These are phyloP conservation scores for Arabis alpina DNA, from an alignment of 345 rosid species.

Conservation along the genomic window DNA sequence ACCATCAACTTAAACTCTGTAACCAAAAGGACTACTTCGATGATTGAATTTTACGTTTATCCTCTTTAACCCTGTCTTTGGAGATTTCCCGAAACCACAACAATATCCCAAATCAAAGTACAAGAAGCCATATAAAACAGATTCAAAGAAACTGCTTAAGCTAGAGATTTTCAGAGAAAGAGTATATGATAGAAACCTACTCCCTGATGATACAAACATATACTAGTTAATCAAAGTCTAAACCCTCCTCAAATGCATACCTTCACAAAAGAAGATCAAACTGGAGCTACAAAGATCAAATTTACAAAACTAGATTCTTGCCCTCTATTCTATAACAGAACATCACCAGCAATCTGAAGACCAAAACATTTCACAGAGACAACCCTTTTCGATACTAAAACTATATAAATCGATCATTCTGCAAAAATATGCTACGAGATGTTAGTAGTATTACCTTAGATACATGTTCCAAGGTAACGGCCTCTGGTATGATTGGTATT, in stretches of 20 bases:
- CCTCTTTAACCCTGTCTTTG: not conserved
- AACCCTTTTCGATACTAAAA: not conserved
- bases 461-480: constrained; percentile 91
- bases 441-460: constrained; percentile 64
- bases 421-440: constrained; percentile 9
- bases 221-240: not conserved
- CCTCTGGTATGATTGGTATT: constrained; percentile 71
- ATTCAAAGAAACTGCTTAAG: constrained; percentile 5
- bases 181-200: not conserved
- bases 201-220: constrained; percentile 8
- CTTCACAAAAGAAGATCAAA: too few species aligned
- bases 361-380: constrained; percentile 8
- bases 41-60: not conserved
- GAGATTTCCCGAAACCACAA: not conserved
- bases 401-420: not conserved
- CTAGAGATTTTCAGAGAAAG: not conserved
- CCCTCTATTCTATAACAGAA: constrained; percentile 16
- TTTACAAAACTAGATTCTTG: not conserved
- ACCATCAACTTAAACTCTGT: constrained; percentile 8
- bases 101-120: not conserved
- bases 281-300: too few species aligned
- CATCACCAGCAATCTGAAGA: constrained; percentile 1
- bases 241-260: not conserved
- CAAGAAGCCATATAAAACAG: not conserved
- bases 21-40: not conserved